Conservation (phyloP, 495 filamentous ascomycete species). For the Penicillium alfredii region DNA sequence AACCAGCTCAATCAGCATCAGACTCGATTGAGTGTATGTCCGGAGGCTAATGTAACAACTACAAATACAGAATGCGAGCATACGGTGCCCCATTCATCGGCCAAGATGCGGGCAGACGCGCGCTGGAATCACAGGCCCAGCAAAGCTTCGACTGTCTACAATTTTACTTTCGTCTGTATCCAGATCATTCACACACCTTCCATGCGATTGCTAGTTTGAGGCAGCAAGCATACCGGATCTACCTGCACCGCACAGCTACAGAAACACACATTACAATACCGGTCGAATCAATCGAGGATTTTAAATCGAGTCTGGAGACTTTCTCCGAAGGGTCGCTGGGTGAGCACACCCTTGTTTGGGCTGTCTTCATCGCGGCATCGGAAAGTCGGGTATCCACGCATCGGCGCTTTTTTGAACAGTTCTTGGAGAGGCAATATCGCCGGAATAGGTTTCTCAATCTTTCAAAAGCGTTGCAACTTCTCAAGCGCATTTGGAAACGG, state of each 20-base stretch:
- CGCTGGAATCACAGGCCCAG: conserved; percentile 1
- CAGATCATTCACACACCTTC: conserved; percentile 1
- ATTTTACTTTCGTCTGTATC: conserved; percentile 3
- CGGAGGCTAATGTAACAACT: no score
- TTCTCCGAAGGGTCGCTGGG: neutral
- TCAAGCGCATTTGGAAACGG: conserved; percentile 4
- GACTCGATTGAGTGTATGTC: neutral
- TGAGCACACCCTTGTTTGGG: conserved; percentile 6
- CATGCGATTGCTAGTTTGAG: conserved; percentile 2
- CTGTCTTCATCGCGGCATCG: conserved; percentile 6
- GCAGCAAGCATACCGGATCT: conserved; percentile 11
- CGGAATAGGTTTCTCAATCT: conserved; percentile 7
- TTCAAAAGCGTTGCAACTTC: neutral
- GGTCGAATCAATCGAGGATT: conserved; percentile 1
- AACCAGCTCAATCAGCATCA: neutral
- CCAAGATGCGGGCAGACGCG: conserved; percentile 1
- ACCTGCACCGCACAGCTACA: conserved; percentile 2
- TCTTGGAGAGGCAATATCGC: conserved; percentile 1
- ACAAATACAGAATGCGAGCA: conserved; percentile 8
- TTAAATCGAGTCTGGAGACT: neutral
- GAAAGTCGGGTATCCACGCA: conserved; percentile 1
- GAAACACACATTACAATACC: neutral
- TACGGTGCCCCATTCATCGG: conserved; percentile 8
- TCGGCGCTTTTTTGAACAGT: conserved; percentile 1
- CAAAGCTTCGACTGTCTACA: conserved; percentile 9